Base-by-base conservation (phyloP, 352 stramenopile species). In the Globisporangium barbulae region DNA sequence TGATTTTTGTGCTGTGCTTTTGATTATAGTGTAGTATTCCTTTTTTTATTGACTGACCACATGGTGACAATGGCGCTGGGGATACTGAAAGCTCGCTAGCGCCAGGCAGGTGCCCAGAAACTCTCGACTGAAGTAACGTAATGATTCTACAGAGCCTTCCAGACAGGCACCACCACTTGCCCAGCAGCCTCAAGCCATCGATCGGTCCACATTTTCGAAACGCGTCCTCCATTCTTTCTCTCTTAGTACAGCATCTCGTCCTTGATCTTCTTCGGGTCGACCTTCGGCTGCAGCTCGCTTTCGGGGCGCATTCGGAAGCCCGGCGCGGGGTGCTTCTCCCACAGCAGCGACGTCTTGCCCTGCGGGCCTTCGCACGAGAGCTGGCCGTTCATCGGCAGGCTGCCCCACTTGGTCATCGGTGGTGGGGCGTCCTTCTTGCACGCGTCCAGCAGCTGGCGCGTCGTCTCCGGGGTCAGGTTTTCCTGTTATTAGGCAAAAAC, bases 341-440 rank as follows among this genome's bases (percentile, higher is more conserved):
- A 96, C 74, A 75, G 81, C 44, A 99, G 80, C 53, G 86, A 88
- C 12, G 95, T 98, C 83, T 99, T 99, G 52, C 97, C 97, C 70
- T 97, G 79, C 39, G 97, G 97, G 33, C 97, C 97, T 82, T 99
- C 97, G 79, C 97, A 99, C 70, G 90, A 98, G 59, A 99, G 85
- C 87, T 99, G 97, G 72, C 97, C 97, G 85, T 99, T 99, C 96
- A 99, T 99, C 17, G 98, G 97, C 67, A 99, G 83, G 65, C 89
- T 98, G 72, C 97, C 97, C 97, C 97, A 99, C 73, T 98, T 98
- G 76, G 88, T 98, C 93, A 99, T 99, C 28, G 83, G 70, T 56
- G 96, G 97, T 50, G 89, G 84, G 25, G 88, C 73, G 59, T 97
- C 96, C 42, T 83, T 80, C 87, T 98, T 98, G 83, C 97, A 99